Evolutionary conservation across 495 filamentous ascomycete species (phyloP), one percentile per base, ranked within the genome.

Genomic region (Aspergillus avenaceus): DNA sequence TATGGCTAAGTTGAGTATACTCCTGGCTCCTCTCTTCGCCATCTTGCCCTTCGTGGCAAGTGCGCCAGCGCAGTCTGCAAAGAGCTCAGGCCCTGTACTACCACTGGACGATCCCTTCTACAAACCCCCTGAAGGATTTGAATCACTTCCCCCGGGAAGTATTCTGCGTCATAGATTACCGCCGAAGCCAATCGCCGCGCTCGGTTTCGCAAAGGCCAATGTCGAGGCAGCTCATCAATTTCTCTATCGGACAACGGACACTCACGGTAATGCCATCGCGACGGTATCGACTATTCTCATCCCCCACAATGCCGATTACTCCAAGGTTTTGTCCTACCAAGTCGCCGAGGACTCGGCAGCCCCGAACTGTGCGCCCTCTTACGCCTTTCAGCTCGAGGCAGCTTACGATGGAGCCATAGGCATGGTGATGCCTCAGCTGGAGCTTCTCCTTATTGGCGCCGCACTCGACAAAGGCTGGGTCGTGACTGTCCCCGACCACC

Each of bases 161-260:
- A 64, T 79, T 25, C 67, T 81, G n/a, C 69, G 71, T 32, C 44
- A 70, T 26, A 73, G 78, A 8, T 45, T 32, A 9, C 51, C 60
- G 16, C 60, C 60, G 8, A 50, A 47, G 16, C 53, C 55, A 6
- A 54, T 62, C 23, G 41, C 53, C 0, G 66, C 72, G 11, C 70
- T 74, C 21, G 65, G 70, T 11, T 4, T 47, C 8, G 47, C 34
- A 25, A 36, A 52, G 22, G 43, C 53, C 19, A 78, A 78, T 49
- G 40, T 74, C 13, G 62, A 63, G 11, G 40, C 56, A 7, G 64
- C 70, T 0, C 74, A 74, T 49, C 73, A 80, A 42, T 65, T 80
- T 41, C 73, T 82, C 8, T 82, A 71, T 58, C 72, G 76, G 0
- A 75, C 75, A 1, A 79, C 74, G 0, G 62, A 80, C 52, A 55